Evolutionary conservation across 768 basidiomycete species (phyloP).

Genomic region (Sporobolomyces roseus): DNA sequence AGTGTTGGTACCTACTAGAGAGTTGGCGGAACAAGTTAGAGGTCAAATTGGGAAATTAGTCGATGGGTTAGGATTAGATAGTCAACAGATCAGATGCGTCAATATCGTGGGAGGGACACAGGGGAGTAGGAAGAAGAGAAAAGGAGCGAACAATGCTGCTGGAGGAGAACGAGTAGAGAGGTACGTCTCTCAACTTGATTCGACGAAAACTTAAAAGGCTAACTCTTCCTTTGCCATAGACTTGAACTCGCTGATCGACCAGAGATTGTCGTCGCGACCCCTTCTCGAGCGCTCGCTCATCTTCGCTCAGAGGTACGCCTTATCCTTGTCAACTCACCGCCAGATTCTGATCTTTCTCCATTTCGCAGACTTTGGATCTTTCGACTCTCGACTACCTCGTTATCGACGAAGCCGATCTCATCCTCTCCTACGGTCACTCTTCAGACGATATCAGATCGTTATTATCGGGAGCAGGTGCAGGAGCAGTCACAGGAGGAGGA

Average conservation of each 20-base stretch:
- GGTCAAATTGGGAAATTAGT: constrained; percentile 63
- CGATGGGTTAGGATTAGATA: constrained; percentile 58
- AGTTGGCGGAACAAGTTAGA: constrained; percentile 85
- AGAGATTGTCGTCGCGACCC: constrained; percentile 74
- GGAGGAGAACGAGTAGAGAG: constrained; percentile 46
- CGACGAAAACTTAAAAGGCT: too few relatives aligned
- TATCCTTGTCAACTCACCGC: too few relatives aligned
- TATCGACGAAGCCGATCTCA: constrained; percentile 95
- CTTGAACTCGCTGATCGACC: constrained; percentile 64
- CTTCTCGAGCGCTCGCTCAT: constrained; percentile 64
- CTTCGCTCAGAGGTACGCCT: constrained; percentile 63
- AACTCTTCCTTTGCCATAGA: constrained; percentile 47
- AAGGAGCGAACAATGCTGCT: constrained; percentile 8
- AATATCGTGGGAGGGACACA: constrained; percentile 63
- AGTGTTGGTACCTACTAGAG: constrained; percentile 68
- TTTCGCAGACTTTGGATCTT: constrained; percentile 66
- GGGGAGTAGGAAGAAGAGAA: constrained; percentile 36
- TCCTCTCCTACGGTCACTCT: constrained; percentile 87
- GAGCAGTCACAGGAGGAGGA: constrained; percentile 51
- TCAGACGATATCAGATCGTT: constrained; percentile 78
- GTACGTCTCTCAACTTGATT: constrained; percentile 32
- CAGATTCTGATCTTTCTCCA: too few relatives aligned
- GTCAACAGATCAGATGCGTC: constrained; percentile 63
- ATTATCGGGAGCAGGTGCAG: constrained; percentile 48
- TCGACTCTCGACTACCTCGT: constrained; percentile 74